A percentile compares a stretch with the other conserved stretches of the same genome.
Conservation (phyloP, 768 basidiomycete genomes). For the Tulasnella sp. region DNA sequence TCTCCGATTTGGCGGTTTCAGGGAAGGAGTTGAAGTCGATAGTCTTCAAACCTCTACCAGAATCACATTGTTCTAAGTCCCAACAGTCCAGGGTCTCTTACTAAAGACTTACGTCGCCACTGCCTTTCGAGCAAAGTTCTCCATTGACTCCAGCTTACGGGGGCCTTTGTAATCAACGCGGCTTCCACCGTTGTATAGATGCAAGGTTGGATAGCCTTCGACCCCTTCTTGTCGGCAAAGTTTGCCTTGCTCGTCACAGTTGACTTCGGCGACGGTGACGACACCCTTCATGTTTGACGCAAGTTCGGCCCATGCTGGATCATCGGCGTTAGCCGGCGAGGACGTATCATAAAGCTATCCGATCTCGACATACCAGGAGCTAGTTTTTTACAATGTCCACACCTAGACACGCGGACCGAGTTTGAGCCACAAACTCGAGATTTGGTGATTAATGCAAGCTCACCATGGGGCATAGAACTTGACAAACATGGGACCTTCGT, state of each 20-base stretch:
- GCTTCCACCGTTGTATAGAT: slow-evolving; percentile 49
- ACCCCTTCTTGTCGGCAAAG: slow-evolving; percentile 63
- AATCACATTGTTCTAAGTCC: background rate
- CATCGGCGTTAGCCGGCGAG: background rate
- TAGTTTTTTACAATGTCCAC: slow-evolving; percentile 93
- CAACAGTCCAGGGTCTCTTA: background rate
- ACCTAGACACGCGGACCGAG: slow-evolving; percentile 39
- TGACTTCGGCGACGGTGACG: slow-evolving; percentile 73
- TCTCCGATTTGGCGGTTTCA: slow-evolving; percentile 37
- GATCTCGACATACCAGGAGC: slow-evolving; percentile 43
- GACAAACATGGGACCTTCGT: slow-evolving; percentile 49
- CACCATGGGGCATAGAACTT: slow-evolving; percentile 91
- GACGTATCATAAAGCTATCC: background rate
- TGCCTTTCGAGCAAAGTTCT: slow-evolving; percentile 60
- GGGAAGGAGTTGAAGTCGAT: slow-evolving; percentile 37
- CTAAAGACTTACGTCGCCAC: slow-evolving; percentile 45
- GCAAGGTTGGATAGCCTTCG: slow-evolving; percentile 74
- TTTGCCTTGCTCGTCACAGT: slow-evolving; percentile 69
- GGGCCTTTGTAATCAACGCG: slow-evolving; percentile 70
- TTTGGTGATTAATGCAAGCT: slow-evolving; percentile 6
- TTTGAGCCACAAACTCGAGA: background rate
- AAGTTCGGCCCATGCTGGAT: slow-evolving; percentile 60
- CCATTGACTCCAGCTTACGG: slow-evolving; percentile 61
- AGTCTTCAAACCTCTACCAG: slow-evolving; percentile 35
- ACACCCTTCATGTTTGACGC: slow-evolving; percentile 61